A percentile compares a stretch with the other conserved stretches of the same genome.
phyloP scores from a whole-genome alignment of 1,284 basidiomycete species.

The Crepidotus sp. region DNA sequence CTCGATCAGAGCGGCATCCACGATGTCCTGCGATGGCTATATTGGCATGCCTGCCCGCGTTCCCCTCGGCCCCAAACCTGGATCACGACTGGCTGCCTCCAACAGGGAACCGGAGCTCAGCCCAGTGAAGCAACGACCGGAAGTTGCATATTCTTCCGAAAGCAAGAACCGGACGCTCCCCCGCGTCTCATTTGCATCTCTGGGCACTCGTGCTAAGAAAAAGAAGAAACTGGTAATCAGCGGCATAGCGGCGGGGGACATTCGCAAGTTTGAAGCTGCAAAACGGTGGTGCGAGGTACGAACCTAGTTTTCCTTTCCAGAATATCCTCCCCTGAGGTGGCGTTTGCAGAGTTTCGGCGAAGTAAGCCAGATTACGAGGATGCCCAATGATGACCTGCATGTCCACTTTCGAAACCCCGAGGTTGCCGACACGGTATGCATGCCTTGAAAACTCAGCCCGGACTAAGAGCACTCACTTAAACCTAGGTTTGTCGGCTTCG shows the following conservation, averaged over 20 bases:
- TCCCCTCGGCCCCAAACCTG: constrained; percentile 27
- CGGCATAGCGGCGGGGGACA: constrained; percentile 42
- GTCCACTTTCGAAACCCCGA: constrained; percentile 63
- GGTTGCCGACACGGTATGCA: constrained; percentile 65
- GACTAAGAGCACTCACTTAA: background rate
- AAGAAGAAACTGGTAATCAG: constrained; percentile 49
- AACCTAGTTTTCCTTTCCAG: constrained; percentile 12
- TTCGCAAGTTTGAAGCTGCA: constrained; percentile 43
- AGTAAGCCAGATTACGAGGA: constrained; percentile 55
- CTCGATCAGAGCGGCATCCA: constrained; percentile 10
- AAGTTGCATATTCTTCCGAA: constrained; percentile 32
- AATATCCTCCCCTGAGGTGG: constrained; percentile 7
- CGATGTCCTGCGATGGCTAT: constrained; percentile 14
- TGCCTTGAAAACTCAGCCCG: background rate
- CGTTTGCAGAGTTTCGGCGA: constrained; percentile 59
- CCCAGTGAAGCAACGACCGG: constrained; percentile 19
- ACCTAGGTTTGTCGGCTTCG: constrained; percentile 63
- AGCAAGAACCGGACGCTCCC: constrained; percentile 25
- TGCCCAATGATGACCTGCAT: constrained; percentile 66
- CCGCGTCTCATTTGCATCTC: constrained; percentile 39
- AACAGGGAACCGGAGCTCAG: background rate
- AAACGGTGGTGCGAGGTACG: constrained; percentile 67
- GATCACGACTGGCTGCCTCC: constrained; percentile 21
- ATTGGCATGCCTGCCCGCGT: constrained; percentile 20
- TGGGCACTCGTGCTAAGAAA: constrained; percentile 35